phyloP scores from a whole-genome alignment of 2,329 filamentous ascomycete genomes.

The Epichloe glyceriae region DNA sequence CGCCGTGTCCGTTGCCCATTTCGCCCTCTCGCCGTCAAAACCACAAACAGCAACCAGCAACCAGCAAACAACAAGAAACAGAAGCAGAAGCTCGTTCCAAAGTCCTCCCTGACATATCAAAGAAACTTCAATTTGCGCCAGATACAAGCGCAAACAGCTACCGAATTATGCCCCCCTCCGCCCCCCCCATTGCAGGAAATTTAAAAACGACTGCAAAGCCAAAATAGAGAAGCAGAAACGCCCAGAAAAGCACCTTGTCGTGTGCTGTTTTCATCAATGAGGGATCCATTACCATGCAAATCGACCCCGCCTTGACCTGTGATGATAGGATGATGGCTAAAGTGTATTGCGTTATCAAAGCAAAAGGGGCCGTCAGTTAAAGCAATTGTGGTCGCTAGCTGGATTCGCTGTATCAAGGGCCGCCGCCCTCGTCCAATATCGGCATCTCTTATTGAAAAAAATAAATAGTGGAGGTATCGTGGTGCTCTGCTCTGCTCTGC shows the following conservation, averaged over 20 bases:
- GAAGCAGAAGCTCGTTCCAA: not conserved
- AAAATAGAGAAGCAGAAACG: not conserved
- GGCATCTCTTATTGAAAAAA: constrained; percentile 7
- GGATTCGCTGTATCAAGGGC: not conserved
- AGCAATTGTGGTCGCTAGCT: not conserved
- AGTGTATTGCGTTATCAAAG: not conserved
- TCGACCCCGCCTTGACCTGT: not conserved
- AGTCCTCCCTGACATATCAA: not conserved
- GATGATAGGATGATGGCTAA: not conserved
- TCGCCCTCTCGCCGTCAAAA: not conserved
- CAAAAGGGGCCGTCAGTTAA: not conserved
- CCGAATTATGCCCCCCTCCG: too few relatives aligned
- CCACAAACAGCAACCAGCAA: not conserved
- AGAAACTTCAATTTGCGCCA: not conserved
- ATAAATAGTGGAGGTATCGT: constrained; percentile 16
- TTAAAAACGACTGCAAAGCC: not conserved
- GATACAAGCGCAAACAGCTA: not conserved
- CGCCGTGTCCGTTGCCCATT: not conserved
- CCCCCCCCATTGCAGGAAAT: too few relatives aligned
- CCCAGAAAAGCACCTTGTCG: not conserved
- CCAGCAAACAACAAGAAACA: not conserved
- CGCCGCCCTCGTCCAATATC: not conserved
- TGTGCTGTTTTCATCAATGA: not conserved
- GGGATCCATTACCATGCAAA: too few relatives aligned
- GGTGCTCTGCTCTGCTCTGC: constrained; percentile 5